Base-by-base conservation (phyloP, 768 basidiomycete genomes). In the Mycena epipterygia region DNA sequence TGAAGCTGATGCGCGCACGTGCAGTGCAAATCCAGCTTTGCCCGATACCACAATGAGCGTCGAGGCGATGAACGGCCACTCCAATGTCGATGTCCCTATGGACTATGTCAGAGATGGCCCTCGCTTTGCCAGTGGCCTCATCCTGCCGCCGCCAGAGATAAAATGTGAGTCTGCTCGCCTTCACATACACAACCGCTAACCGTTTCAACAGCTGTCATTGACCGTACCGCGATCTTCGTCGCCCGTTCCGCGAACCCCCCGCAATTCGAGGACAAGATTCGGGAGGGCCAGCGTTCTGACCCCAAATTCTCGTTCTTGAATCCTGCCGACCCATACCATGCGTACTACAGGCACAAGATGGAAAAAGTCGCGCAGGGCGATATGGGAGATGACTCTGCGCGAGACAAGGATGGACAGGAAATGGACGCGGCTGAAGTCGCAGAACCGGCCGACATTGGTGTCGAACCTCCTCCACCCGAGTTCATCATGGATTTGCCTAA, bases 241-340 rank as follows among this genome's bases (percentile, higher is more conserved):
- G 95, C 96, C 39, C 93, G 94, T 73, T 97, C 96, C n/a, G 93
- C 93, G 30, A 95, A 98, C 76, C 96, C 97, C 9, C 89, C 91
- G 13, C 90, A 93, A 75, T 96, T 99, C 78, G 97, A 99, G 84
- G 95, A 96, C 79, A 97, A 97, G 84, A 96, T 99, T 81, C 91
- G 96, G 76, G 96, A 98, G 83, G 93, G 94, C 76, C 97, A 97
- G 82, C 95, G 96, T 83, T 89, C 91, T 73, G 97, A 99, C 86
- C 95, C 96, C 66, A 97, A 98, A 84, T 99, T 99, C 87, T 96
- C 97, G 67, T 99, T 99, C 87, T 89, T 99, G 81, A 97, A 97
- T 85, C 92, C 95, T 71, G 90, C 90, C 56, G 98, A 99, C 87
- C 95, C 98, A 73, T 99, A 98, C 85, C 95, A 99, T 91, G 95